phyloP scores from a whole-genome alignment of 495 filamentous ascomycete species.

The Podospora appendiculata region DNA sequence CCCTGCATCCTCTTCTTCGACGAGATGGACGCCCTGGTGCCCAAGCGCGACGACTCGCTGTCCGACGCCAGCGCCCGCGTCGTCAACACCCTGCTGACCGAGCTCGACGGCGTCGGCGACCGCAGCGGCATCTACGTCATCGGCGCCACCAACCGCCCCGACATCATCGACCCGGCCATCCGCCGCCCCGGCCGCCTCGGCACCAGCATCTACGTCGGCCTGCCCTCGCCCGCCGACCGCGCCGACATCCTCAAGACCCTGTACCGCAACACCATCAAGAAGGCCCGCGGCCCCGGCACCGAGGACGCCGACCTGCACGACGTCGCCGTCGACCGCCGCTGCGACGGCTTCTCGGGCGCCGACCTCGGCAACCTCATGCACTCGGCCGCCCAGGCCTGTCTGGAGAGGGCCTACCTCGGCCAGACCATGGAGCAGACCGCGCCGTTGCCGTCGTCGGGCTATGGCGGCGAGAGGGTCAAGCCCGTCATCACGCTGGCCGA shows the following conservation, averaged over 20 bases:
- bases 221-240: constrained; percentile 71
- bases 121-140: constrained; percentile 89
- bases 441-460: too few species aligned
- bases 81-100: constrained; percentile 94
- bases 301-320: constrained; percentile 38
- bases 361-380: constrained; percentile 74
- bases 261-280: constrained; percentile 52
- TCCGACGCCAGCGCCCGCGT: constrained; percentile 81
- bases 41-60: constrained; percentile 70
- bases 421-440: not conserved
- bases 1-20: constrained; percentile 98
- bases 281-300: constrained; percentile 9
- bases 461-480: constrained; percentile 15
- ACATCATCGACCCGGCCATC: constrained; percentile 96
- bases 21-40: constrained; percentile 88
- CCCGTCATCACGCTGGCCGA: constrained; percentile 59
- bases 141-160: constrained; percentile 88
- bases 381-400: constrained; percentile 67
- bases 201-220: constrained; percentile 81
- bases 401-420: constrained; percentile 47
- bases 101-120: constrained; percentile 79
- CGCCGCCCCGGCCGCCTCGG: constrained; percentile 85
- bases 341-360: constrained; percentile 83
- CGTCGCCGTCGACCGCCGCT: constrained; percentile 58
- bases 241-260: constrained; percentile 80